Base-by-base conservation (phyloP, 108 stramenopile species). In the Conticribra guillardii region DNA sequence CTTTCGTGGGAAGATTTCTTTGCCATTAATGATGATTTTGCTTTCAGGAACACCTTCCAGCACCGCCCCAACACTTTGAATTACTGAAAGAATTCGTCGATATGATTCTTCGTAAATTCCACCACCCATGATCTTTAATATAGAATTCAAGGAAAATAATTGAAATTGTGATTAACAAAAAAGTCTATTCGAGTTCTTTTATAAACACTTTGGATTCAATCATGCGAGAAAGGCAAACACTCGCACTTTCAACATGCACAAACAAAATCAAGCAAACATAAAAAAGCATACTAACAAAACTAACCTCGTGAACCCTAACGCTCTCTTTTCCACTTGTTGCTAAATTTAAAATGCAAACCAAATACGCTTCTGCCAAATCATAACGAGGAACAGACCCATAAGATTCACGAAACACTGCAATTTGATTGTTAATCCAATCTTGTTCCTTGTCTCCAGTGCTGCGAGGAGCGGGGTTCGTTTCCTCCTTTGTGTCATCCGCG, bases 311-410 rank as follows among this genome's bases (percentile, higher is more conserved):
- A 4, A 89, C 86, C 17, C 86, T 60, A n/a, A 83, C 79, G n/a
- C 87, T 88, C 73, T 94, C 93, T 4, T 70, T 71, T 2, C 93
- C 90, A 41, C 83, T 85, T 14, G 89, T 92, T 14, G 90, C 89
- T 53, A 94, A 73, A 60, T 82, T 84, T 52, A 94, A 60, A 54
- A 94, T 77, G 30, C 87, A 87, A 59, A 91, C 93, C 44, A 94
- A 57, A 73, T 89, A 94, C 4, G 86, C 89, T 52, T 94, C 89
- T 1, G 93, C 93, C 58, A 65, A 64, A 16, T 66, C 64, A 73
- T 88, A 93, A 30, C 87, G 88, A 2, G 83, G 82, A 47, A 88
- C 37, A 21, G 34, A 55, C 3, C 76, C 80, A 63, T 93, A 91
- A 14, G 78, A 73, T 30, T 88, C 84, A 50, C 78, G 74, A 76